Evolutionary conservation across 2,329 filamentous ascomycete species (phyloP), one percentile per base, ranked within the genome.

Genomic region (Cladosporium austrohemisphaericum): DNA sequence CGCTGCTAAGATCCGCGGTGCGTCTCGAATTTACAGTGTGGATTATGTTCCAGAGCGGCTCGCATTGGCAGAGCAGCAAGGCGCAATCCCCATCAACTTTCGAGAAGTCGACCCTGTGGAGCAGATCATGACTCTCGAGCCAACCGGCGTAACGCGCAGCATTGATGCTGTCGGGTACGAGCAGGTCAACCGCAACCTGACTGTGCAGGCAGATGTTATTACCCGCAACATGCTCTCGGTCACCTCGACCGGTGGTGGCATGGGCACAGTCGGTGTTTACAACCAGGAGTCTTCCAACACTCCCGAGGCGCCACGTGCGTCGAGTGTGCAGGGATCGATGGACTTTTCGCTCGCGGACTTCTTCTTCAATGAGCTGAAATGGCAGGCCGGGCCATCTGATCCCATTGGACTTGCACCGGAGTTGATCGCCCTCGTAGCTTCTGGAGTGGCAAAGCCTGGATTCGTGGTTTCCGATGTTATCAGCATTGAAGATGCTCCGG

Each of bases 61-160:
- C 11, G 51, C 38, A 14, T 32, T 46, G 11, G 55, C 51, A 8
- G 46, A 43, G 3, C 32, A 41, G 6, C 51, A 56, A 20, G 57
- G 57, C 31, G 51, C 52, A 20, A 50, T 51, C 1, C 53, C 56
- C 1, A 49, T 57, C 44, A 54, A 55, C 50, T 57, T 57, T 35
- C 31, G 26, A 31, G 51, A 50, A 2, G 28, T 19, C 3, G 53
- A 58, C 22, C 52, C 56, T 4, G 56, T 55, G 2, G 28, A 33
- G 8, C 51, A 55, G 16, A 57, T 58, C 20, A 23, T 55, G 19
- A 41, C 43, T 6, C 29, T 48, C 3, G 55, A 57, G 37, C 48
- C 56, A 1, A 37, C 8, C 5, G 56, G 55, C n/a, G 56, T 58
- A 5, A 35, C 32, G 18, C 36, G 55, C 2, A 44, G 43, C 19